These are phyloP conservation scores for Monosporascus sp. DNA, from an alignment of 2,329 filamentous ascomycete genomes.

Conservation along the genomic window DNA sequence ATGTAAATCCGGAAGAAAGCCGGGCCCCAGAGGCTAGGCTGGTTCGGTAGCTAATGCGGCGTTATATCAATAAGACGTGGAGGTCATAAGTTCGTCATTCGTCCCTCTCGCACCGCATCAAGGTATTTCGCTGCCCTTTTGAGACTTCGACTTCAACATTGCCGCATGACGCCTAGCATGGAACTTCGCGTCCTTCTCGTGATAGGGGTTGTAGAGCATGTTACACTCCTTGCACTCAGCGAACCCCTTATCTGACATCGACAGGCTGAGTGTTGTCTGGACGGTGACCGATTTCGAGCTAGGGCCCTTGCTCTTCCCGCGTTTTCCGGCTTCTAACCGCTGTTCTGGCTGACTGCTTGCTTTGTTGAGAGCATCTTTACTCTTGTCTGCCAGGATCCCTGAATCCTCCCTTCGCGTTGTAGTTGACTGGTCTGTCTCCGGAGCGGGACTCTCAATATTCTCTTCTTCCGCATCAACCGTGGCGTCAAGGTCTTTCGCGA, in stretches of 20 bases:
- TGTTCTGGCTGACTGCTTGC: slow-evolving; percentile 1
- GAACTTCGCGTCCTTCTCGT: slow-evolving; percentile 37
- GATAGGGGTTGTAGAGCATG: slow-evolving; percentile 40
- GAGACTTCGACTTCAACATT: slow-evolving; percentile 17
- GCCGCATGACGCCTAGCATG: slow-evolving; percentile 34
- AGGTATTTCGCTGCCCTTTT: too few relatives aligned
- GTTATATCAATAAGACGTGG: too few relatives aligned
- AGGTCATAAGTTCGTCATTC: too few relatives aligned
- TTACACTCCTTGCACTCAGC: slow-evolving; percentile 38
- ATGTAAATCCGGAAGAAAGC: too few relatives aligned
- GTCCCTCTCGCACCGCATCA: too few relatives aligned
- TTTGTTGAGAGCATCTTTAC: slow-evolving; percentile 8
- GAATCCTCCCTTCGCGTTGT: not conserved
- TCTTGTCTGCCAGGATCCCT: slow-evolving; percentile 4
- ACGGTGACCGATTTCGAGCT: slow-evolving; percentile 23
- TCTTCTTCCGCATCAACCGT: slow-evolving; percentile 7
- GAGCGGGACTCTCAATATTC: not conserved
- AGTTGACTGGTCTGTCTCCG: not conserved
- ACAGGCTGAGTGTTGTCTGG: slow-evolving; percentile 38
- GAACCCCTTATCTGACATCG: slow-evolving; percentile 31
- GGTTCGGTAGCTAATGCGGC: too few relatives aligned
- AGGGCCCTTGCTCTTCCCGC: not conserved
- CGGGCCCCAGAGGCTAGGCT: too few relatives aligned
- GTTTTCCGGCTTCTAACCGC: slow-evolving; percentile 7
- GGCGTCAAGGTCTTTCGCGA: slow-evolving; percentile 5